phyloP scores from a whole-genome alignment of 352 stramenopile species.

The Peronospora belbahrii region DNA sequence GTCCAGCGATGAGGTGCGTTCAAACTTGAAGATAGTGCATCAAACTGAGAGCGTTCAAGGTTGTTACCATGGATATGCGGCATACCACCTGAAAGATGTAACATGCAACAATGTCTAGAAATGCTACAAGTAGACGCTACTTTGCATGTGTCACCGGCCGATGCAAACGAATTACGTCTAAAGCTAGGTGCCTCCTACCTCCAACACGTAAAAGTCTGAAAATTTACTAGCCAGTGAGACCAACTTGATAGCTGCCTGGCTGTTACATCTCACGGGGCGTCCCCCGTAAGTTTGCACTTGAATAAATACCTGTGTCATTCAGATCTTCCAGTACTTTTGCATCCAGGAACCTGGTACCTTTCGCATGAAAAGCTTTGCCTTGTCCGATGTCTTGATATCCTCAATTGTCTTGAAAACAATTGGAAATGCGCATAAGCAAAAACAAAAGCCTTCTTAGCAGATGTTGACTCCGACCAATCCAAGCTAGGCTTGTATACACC shows the following conservation, averaged over 20 bases:
- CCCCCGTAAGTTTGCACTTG: constrained; percentile 54
- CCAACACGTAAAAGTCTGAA: constrained; percentile 80
- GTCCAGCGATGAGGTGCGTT: constrained; percentile 51
- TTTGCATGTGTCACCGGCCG: constrained; percentile 2
- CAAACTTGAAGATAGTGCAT: constrained; percentile 82
- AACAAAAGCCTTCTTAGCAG: constrained; percentile 72
- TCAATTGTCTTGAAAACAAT: constrained; percentile 82
- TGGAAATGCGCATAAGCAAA: constrained; percentile 67
- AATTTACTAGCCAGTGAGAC: constrained; percentile 69
- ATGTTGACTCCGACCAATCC: constrained; percentile 83
- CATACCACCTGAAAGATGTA: constrained; percentile 84
- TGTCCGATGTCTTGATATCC: constrained; percentile 75
- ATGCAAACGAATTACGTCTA: neutral
- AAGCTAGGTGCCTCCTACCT: constrained; percentile 33
- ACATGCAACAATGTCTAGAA: constrained; percentile 67
- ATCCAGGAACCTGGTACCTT: constrained; percentile 79
- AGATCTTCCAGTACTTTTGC: constrained; percentile 79
- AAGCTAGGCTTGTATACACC: constrained; percentile 78
- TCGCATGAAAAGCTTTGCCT: constrained; percentile 80
- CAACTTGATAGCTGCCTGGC: constrained; percentile 82
- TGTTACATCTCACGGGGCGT: constrained; percentile 75
- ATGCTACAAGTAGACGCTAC: constrained; percentile 1
- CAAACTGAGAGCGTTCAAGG: constrained; percentile 76
- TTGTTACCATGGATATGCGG: constrained; percentile 72
- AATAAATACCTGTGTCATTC: constrained; percentile 71